phyloP scores from a whole-genome alignment of 108 stramenopile species.

The Skeletonema marinoi region DNA sequence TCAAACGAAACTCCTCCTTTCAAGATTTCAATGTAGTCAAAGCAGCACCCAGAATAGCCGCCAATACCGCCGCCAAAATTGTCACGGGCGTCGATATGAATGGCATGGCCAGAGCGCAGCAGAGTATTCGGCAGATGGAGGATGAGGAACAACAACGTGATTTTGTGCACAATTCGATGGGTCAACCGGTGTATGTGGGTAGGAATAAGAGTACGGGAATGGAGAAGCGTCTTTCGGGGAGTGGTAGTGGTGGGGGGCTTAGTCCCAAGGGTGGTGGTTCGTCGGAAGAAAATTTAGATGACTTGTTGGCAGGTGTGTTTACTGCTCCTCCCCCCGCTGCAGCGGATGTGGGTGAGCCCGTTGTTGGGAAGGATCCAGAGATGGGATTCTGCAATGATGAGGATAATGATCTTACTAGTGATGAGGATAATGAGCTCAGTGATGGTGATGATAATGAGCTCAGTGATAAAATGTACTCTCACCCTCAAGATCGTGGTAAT shows the following conservation, averaged over 20 bases:
- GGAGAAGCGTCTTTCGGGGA: neutral
- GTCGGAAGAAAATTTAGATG: neutral
- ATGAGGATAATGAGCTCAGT: neutral
- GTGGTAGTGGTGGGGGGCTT: neutral
- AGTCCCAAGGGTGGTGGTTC: neutral
- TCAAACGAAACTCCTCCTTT: neutral
- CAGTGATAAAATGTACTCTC: conserved; percentile 8
- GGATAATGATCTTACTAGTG: neutral
- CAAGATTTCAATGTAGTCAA: neutral
- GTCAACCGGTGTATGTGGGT: conserved; percentile 27
- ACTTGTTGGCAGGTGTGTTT: neutral
- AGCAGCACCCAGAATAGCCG: conserved; percentile 3
- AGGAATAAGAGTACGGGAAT: neutral
- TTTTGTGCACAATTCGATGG: conserved; percentile 20
- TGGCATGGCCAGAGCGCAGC: neutral
- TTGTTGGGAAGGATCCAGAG: neutral
- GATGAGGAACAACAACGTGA: conserved; percentile 1
- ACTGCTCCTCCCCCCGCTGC: neutral
- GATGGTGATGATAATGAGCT: conserved; percentile 12
- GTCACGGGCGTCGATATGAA: conserved; percentile 30
- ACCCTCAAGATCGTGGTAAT: conserved; percentile 68
- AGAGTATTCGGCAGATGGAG: conserved; percentile 1
- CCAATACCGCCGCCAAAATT: conserved; percentile 29
- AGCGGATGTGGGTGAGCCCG: neutral
- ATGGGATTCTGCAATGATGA: neutral